A percentile compares a stretch with the other conserved stretches of the same genome.
These are phyloP conservation scores for Penicillium verrucosum DNA, from an alignment of 2,329 filamentous ascomycete genomes.

Conservation along the genomic window DNA sequence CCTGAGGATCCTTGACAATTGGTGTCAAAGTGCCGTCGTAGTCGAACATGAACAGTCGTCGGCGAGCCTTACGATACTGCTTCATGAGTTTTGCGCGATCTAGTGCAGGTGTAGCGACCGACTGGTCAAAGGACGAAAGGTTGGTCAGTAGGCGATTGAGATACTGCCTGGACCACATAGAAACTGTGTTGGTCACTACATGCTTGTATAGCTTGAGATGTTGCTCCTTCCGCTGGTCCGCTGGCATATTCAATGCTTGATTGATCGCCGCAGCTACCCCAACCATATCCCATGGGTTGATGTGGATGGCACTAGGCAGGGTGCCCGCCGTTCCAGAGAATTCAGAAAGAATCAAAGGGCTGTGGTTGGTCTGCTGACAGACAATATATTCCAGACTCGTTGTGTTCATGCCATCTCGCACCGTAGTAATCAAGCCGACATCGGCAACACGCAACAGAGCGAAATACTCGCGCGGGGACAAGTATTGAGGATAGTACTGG, in stretches of 20 bases:
- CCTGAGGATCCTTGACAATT: constrained; percentile 86
- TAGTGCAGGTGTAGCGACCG: constrained; percentile 74
- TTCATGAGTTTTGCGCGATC: constrained; percentile 69
- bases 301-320: constrained; percentile 81
- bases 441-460: constrained; percentile 87
- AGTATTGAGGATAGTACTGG: constrained; percentile 91
- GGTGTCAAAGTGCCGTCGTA: constrained; percentile 96
- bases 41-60: constrained; percentile 95
- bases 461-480: constrained; percentile 87
- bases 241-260: constrained; percentile 71
- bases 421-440: constrained; percentile 90
- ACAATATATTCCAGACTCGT: constrained; percentile 93
- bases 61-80: constrained; percentile 70
- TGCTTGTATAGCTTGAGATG: constrained; percentile 76
- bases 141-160: constrained; percentile 76
- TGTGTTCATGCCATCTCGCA: constrained; percentile 97
- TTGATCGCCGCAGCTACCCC: constrained; percentile 83
- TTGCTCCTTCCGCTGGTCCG: constrained; percentile 63
- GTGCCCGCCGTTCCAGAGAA: constrained; percentile 92
- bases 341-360: constrained; percentile 89
- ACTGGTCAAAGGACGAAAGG: constrained; percentile 70
- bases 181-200: constrained; percentile 80
- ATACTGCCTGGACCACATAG: constrained; percentile 79
- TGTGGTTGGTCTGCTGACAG: constrained; percentile 81
- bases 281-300: constrained; percentile 91